Conservation (phyloP, 2,329 filamentous ascomycete genomes). For the Fusarium nurragi region DNA sequence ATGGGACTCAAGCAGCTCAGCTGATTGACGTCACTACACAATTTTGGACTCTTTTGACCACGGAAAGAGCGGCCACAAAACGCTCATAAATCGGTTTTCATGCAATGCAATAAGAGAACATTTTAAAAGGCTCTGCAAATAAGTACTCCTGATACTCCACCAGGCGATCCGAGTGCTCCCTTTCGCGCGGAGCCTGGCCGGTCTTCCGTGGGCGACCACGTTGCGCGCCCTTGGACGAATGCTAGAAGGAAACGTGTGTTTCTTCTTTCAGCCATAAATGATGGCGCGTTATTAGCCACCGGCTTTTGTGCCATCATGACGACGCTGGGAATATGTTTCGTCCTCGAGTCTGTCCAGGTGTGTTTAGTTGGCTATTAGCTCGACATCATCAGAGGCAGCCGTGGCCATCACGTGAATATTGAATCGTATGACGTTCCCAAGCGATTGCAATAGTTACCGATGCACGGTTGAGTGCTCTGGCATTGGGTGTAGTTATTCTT, state of each 20-base stretch:
- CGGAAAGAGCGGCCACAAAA: slow-evolving; percentile 10
- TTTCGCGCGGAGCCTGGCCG: slow-evolving; percentile 4
- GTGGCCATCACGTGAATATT: not conserved
- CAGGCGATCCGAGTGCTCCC: slow-evolving; percentile 5
- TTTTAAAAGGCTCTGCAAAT: not conserved
- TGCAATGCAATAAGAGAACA: not conserved
- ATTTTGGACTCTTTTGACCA: not conserved
- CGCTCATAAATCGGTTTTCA: not conserved
- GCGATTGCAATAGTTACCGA: not conserved
- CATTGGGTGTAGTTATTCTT: not conserved
- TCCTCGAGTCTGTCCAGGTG: not conserved
- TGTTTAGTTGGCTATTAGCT: not conserved
- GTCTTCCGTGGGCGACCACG: not conserved
- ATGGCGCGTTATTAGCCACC: slow-evolving; percentile 1
- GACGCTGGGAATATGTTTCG: not conserved
- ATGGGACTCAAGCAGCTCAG: slow-evolving; percentile 27
- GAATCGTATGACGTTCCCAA: slow-evolving; percentile 16
- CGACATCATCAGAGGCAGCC: not conserved
- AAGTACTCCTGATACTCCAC: not conserved
- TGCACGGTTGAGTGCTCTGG: not conserved
- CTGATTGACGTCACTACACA: slow-evolving; percentile 40
- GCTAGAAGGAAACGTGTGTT: slow-evolving; percentile 28
- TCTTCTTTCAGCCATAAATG: slow-evolving; percentile 3
- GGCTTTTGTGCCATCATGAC: slow-evolving; percentile 19
- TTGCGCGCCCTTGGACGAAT: slow-evolving; percentile 18